Conservation (phyloP, 176 grass and related monocot species). For the Metroxylon sagu region DNA sequence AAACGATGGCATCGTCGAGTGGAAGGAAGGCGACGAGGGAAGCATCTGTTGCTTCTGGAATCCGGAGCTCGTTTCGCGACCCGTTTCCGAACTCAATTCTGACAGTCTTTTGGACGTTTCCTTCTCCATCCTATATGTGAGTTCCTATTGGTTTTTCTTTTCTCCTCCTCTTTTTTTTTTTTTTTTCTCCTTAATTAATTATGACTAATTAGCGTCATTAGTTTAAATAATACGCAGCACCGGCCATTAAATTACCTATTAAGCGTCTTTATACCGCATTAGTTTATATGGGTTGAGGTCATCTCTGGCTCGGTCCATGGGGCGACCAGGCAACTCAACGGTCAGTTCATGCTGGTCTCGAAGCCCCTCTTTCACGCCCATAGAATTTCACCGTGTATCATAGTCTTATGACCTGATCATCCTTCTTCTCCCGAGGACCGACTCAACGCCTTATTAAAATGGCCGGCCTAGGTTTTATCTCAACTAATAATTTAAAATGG, state of each 20-base stretch:
- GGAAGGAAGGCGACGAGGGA: slow-evolving; percentile 31
- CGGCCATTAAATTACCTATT: slow-evolving; percentile 16
- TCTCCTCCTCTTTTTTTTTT: too few relatives aligned
- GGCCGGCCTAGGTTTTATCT: too few relatives aligned
- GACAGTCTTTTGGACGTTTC: slow-evolving; percentile 5
- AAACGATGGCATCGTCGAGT: slow-evolving; percentile 28
- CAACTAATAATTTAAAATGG: too few relatives aligned
- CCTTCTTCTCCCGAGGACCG: too few relatives aligned
- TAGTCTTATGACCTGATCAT: too few relatives aligned
- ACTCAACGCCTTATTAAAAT: too few relatives aligned
- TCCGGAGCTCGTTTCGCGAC: slow-evolving; percentile 11
- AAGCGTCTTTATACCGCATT: background rate
- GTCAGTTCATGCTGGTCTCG: too few relatives aligned
- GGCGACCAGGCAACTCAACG: background rate
- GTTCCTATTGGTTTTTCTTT: background rate
- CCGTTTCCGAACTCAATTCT: background rate
- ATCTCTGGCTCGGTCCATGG: background rate
- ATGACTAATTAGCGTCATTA: background rate
- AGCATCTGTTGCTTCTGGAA: slow-evolving; percentile 7
- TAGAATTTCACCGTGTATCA: too few relatives aligned
- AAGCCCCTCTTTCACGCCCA: too few relatives aligned
- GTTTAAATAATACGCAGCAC: slow-evolving; percentile 12
- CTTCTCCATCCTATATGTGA: slow-evolving; percentile 81
- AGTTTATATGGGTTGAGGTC: background rate
- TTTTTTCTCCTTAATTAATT: background rate